Evolutionary conservation across 75 land plant genomes (phyloP).

Genomic region (Cupressus sempervirens): DNA sequence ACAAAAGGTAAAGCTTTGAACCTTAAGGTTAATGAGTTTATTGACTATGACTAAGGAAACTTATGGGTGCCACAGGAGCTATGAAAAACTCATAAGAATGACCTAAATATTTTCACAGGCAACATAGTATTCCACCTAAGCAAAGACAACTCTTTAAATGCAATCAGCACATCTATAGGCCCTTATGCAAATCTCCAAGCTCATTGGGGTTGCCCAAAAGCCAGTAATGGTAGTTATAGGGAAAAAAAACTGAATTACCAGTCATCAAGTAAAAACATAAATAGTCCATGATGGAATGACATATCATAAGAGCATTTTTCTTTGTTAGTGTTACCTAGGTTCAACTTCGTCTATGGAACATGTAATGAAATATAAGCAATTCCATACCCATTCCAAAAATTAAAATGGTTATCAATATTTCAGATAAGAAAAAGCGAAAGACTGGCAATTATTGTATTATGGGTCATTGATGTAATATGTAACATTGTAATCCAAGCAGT

Average conservation of each 20-base stretch:
- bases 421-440: neutral
- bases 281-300: neutral
- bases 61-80: too few species aligned
- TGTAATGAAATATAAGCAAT: neutral
- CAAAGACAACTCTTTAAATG: too few species aligned
- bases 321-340: neutral
- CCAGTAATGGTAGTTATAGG: neutral
- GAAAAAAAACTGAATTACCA: neutral
- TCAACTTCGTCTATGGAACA: neutral
- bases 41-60: too few species aligned
- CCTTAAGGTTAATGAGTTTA: too few species aligned
- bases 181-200: too few species aligned
- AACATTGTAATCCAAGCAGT: too few species aligned
- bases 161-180: too few species aligned
- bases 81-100: too few species aligned
- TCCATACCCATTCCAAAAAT: neutral
- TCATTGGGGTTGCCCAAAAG: too few species aligned
- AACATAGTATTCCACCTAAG: too few species aligned
- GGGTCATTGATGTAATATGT: neutral
- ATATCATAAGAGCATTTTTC: neutral
- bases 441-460: neutral
- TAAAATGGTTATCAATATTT: neutral
- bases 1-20: too few species aligned
- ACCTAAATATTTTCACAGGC: too few species aligned
- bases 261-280: neutral